Conservation (phyloP, 495 filamentous ascomycete species). For the Hypoxylon lienhwacheense region DNA sequence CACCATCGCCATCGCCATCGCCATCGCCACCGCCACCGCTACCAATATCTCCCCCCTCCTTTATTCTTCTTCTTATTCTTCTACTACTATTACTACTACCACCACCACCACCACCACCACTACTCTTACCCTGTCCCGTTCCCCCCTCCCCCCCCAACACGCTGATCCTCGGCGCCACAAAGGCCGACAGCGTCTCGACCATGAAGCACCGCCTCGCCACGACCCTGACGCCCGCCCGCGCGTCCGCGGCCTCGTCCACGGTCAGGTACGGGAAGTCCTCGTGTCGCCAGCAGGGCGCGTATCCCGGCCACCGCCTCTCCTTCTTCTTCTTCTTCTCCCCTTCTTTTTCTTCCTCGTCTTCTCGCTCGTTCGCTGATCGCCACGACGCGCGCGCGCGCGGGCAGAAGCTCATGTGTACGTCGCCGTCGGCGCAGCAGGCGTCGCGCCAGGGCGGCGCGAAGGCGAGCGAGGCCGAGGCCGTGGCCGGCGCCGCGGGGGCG, state of each 20-base stretch:
- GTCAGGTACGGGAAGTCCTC: conserved; percentile 59
- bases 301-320: conserved; percentile 42
- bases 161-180: conserved; percentile 25
- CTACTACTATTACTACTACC: neutral
- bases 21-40: conserved; percentile 37
- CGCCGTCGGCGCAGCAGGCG: conserved; percentile 51
- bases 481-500: conserved; percentile 50
- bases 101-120: neutral
- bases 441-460: conserved; percentile 55
- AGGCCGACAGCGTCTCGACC: conserved; percentile 32
- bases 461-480: conserved; percentile 58
- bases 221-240: conserved; percentile 56
- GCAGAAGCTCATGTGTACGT: conserved; percentile 50
- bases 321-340: neutral
- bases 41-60: conserved; percentile 15
- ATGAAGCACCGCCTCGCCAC: conserved; percentile 51
- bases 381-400: conserved; percentile 37
- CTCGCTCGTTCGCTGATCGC: conserved; percentile 15
- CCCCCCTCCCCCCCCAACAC: conserved; percentile 8
- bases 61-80: neutral
- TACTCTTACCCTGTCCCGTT: conserved; percentile 11
- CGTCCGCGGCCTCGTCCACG: conserved; percentile 57
- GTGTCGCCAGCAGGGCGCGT: conserved; percentile 58
- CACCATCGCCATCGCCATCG: too few species aligned
- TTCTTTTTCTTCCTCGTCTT: neutral